Percentiles rank a stretch among this genome's conserved stretches.
These are phyloP conservation scores for Dothiorella sarmentorum DNA, from an alignment of 2,329 filamentous ascomycete genomes.

Conservation along the genomic window DNA sequence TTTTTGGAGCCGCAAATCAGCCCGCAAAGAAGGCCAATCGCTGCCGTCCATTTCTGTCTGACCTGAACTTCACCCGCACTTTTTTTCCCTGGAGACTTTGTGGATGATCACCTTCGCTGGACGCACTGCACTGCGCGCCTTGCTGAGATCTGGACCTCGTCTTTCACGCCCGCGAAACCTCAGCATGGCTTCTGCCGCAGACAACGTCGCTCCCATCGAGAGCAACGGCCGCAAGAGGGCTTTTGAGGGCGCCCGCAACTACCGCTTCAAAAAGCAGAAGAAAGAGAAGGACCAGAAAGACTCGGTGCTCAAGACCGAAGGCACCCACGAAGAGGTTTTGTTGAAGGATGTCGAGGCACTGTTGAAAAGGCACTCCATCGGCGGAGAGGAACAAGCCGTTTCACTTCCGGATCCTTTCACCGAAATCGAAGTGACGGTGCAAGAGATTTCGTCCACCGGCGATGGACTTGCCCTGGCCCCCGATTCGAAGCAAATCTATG, in stretches of 20 bases:
- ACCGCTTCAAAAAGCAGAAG: conserved; percentile 44
- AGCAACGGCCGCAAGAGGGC: conserved; percentile 32
- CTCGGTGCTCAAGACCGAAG: conserved; percentile 39
- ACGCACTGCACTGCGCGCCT: neutral
- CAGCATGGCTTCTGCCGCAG: conserved; percentile 35
- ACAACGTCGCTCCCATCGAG: conserved; percentile 30
- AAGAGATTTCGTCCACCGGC: conserved; percentile 82
- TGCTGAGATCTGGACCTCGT: neutral
- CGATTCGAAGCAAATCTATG: conserved; percentile 68
- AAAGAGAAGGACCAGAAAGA: conserved; percentile 37
- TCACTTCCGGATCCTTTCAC: conserved; percentile 17
- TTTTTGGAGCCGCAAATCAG: conserved; percentile 15
- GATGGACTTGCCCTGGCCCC: conserved; percentile 79
- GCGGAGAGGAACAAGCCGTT: conserved; percentile 13
- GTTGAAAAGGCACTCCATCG: conserved; percentile 34
- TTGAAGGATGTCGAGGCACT: conserved; percentile 44
- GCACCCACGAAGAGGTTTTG: conserved; percentile 49
- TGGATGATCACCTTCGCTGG: conserved; percentile 11
- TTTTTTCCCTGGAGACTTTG: neutral
- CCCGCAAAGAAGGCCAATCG: neutral
- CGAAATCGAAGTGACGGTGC: conserved; percentile 70
- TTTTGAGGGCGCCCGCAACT: conserved; percentile 37
- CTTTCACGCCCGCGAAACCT: conserved; percentile 13
- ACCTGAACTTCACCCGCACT: conserved; percentile 2
- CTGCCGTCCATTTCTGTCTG: neutral